These are phyloP conservation scores for Cenchrus purpureus DNA, from an alignment of 176 grass and related monocot genomes.

Conservation along the genomic window DNA sequence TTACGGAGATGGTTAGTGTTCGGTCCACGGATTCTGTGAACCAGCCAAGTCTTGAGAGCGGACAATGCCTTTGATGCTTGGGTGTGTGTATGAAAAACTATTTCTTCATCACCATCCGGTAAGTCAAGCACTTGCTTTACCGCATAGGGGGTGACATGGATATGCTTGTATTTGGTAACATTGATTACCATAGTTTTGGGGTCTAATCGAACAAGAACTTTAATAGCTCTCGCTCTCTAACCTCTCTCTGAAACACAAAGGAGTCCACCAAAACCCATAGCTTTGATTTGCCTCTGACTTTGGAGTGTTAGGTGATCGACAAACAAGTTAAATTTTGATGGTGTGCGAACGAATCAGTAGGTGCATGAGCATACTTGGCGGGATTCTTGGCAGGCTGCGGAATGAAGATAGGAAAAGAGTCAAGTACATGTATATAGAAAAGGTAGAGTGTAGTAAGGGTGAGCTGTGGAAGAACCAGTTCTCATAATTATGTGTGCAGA, in stretches of 20 bases:
- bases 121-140: not conserved
- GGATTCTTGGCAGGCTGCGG: not conserved
- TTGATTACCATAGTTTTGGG: not conserved
- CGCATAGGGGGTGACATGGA: not conserved
- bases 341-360: not conserved
- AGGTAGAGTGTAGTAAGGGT: not conserved
- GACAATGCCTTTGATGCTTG: not conserved
- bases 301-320: not conserved
- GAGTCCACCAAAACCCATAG: not conserved
- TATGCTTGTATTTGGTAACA: not conserved
- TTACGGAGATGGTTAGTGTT: not conserved
- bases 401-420: not conserved
- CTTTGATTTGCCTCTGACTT: not conserved
- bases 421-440: not conserved
- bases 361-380: not conserved
- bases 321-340: not conserved
- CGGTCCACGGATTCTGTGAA: not conserved
- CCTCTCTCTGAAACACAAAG: not conserved
- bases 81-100: not conserved
- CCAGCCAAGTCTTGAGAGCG: not conserved
- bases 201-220: not conserved
- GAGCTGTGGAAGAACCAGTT: not conserved
- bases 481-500: too few species aligned
- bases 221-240: not conserved
- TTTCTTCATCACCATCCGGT: not conserved